phyloP scores from a whole-genome alignment of 2,329 filamentous ascomycete genomes.

The Neofusicoccum parvum region DNA sequence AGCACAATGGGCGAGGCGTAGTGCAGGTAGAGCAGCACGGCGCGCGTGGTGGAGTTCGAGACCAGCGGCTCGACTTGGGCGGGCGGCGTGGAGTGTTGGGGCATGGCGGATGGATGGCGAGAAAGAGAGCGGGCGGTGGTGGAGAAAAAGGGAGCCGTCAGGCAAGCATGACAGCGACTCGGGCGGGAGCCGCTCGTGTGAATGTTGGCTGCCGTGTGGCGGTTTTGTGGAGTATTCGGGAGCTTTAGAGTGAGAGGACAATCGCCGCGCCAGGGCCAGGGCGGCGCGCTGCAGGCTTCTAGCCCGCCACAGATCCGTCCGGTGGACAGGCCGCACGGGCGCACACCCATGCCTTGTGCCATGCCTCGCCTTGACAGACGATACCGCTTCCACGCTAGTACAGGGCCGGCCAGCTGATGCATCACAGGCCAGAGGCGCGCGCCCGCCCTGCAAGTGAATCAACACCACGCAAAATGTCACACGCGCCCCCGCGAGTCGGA shows the following conservation, averaged over 20 bases:
- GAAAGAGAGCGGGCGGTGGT: slow-evolving; percentile 6
- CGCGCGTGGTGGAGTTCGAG: slow-evolving; percentile 28
- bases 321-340: slow-evolving; percentile 8
- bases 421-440: slow-evolving; percentile 9
- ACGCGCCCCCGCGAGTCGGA: slow-evolving; percentile 10
- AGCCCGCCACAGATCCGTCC: slow-evolving; percentile 10
- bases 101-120: slow-evolving; percentile 23
- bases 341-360: not conserved
- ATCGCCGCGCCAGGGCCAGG: slow-evolving; percentile 5
- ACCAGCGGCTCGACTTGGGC: slow-evolving; percentile 13
- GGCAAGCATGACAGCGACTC: slow-evolving; percentile 20
- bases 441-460: slow-evolving; percentile 11
- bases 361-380: not conserved
- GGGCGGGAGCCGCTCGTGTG: slow-evolving; percentile 17
- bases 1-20: slow-evolving; percentile 66
- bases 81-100: slow-evolving; percentile 20
- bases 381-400: slow-evolving; percentile 4
- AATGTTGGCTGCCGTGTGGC: slow-evolving; percentile 2
- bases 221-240: slow-evolving; percentile 18
- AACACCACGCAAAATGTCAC: slow-evolving; percentile 20
- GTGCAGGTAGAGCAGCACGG: slow-evolving; percentile 46
- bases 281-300: slow-evolving; percentile 8
- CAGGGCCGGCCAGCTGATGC: slow-evolving; percentile 3
- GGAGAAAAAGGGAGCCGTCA: slow-evolving; percentile 21
- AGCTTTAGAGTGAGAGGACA: slow-evolving; percentile 21